Evolutionary conservation across 768 basidiomycete species (phyloP), one percentile per base, ranked within the genome.

Genomic region (Tricholoma flavovirens): DNA sequence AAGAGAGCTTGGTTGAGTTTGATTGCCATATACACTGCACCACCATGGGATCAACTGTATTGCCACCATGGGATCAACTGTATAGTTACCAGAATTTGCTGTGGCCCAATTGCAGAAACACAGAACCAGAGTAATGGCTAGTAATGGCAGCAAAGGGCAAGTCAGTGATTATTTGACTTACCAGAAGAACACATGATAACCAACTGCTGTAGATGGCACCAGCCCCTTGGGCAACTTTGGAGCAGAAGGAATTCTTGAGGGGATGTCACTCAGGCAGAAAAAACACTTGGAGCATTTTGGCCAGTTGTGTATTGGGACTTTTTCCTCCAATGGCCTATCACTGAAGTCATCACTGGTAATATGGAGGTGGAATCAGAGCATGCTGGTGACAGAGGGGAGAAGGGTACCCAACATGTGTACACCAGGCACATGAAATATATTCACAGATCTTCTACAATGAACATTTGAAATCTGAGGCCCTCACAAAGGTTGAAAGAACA

Each of bases 201-300:
- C 11, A 11, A 35, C 26, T 11, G n/a, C 19, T 32, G n/a, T 11
- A 21, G 30, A 58, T 58, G 57, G 53, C 48, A 30, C 57, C 57
- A 38, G 46, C 22, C 2, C n/a, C 26, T 35, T 58, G 57, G 57
- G 54, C 54, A 26, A 55, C 45, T 12, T 11, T 12, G 6, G 57
- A 58, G 21, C 57, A 58, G 40, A 35, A 6, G 19, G 49, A 26
- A n/a, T 58, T 54, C 33, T 48, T 58, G 35, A 33, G 30, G 19
- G 32, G 36, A 30, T 24, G 32, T 3, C 29, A 24, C 2, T 30
- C 57, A 55, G 29, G 35, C 29, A 35, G 32, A 32, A 5, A 40
- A 49, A 49, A 58, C 21, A 29, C 57, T 54, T 15, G 2, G 24
- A 10, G 17, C n/a, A 33, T 58, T 58, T 38, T 58, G 57, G 57